These are phyloP conservation scores for Andrographis paniculata DNA, from an alignment of 305 asterid species.

Conservation along the genomic window DNA sequence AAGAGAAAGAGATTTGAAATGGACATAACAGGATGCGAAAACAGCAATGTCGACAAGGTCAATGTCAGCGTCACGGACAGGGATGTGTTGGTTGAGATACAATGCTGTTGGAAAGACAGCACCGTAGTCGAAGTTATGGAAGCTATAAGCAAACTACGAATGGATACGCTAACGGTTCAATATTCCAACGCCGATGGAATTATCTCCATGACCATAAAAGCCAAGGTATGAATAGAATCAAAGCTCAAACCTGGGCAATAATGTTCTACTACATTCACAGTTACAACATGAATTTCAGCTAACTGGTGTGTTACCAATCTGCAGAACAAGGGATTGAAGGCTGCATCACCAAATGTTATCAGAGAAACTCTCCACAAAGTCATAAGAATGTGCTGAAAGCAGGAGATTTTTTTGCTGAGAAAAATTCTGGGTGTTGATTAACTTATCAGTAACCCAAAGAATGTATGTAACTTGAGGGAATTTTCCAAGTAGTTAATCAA, in stretches of 20 bases:
- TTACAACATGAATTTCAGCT: too few relatives aligned
- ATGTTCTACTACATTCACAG: neutral
- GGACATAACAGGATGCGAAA: conserved; percentile 29
- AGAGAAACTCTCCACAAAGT: conserved; percentile 49
- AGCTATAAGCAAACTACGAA: conserved; percentile 40
- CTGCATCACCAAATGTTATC: conserved; percentile 39
- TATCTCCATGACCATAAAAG: conserved; percentile 45
- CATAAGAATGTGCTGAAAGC: conserved; percentile 20
- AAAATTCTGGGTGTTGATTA: too few relatives aligned
- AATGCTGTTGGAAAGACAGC: conserved; percentile 53
- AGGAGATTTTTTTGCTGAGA: conserved; percentile 20
- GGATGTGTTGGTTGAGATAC: conserved; percentile 51
- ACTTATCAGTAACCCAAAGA: too few relatives aligned
- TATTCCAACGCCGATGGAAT: conserved; percentile 58
- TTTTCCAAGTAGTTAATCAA: too few relatives aligned
- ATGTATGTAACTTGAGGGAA: too few relatives aligned
- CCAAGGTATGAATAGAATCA: conserved; percentile 47
- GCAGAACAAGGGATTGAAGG: conserved; percentile 50
- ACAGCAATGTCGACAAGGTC: conserved; percentile 30
- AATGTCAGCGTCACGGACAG: conserved; percentile 38
- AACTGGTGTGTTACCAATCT: conserved; percentile 6
- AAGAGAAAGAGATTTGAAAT: conserved; percentile 55
- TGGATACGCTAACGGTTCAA: conserved; percentile 58
- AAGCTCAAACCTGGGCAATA: neutral
- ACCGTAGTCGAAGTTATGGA: conserved; percentile 52